Evolutionary conservation across 306 rosid species (phyloP), one percentile per base, ranked within the genome.

Genomic region (Fragaria vesca): DNA sequence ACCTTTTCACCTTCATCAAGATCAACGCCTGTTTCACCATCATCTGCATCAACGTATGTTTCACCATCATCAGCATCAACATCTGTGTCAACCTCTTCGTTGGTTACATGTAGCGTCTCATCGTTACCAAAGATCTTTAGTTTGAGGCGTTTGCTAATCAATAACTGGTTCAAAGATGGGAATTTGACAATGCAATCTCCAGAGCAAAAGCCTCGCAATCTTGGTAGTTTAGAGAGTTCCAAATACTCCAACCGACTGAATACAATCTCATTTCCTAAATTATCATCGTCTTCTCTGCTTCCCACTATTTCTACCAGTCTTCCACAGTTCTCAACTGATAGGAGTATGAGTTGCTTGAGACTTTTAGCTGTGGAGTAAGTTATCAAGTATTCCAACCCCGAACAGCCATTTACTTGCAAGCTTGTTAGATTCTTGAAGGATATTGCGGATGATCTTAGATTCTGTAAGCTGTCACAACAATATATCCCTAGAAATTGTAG

Each of bases 361-460:
- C 42, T 15, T 62, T 15, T 62, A 15, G 68, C 68, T 0, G 42
- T 30, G 42, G 40, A 30, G 30, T 28, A 6, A 12, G 20, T 30
- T 28, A 62, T 0, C 42, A 62, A 28, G 42, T 30, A 1, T 48
- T 70, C n/a, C 16, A 70, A 4, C 16, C 15, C 4, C 4, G 0
- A 0, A 16, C 60, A 70, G 16, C 0, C 0, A 1, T 0, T 0
- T 4, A 69, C 40, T 0, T 13, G 1, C n/a, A 45, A 24, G 0
- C 2, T 15, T 17, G 13, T 45, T 3, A 69, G 12, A 24, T 45
- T 21, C 0, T 2, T 4, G 34, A 15, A 69, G 6, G 73, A 60
- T 26, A 60, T 60, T 0, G 66, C 36, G 0, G 73, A 46, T 46
- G 57, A 69, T 24, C 7, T 69, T 6, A 75, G 55, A 63, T 46